Base-by-base conservation (phyloP, 2,329 filamentous ascomycete genomes). In the Sclerotinia minor region DNA sequence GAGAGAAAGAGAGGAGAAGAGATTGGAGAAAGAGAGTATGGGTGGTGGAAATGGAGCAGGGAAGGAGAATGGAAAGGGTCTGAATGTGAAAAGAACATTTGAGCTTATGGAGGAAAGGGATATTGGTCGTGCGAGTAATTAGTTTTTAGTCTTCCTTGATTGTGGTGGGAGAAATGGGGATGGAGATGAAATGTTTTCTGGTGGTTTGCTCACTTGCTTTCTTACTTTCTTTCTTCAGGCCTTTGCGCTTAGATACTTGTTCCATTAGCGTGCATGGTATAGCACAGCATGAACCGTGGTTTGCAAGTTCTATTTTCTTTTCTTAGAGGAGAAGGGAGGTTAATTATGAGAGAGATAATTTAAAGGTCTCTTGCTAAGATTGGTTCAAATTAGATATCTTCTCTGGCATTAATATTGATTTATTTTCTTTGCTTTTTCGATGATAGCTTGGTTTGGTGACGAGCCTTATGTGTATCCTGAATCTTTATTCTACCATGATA, bases 51-150 rank as follows among this genome's bases (percentile, higher is more conserved):
- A 17, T 15, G 8, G 26, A 3, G n/a, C 2, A 26, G 26, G 1
- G 24, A 17, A 44, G n/a, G 5, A 1, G 6, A 19, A 29, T 0
- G 44, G 19, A 1, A 32, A 67, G 47, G 38, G 54, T 8, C 53
- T 67, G 29, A 63, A 41, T 24, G 54, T 65, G 49, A 17, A 49
- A 19, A 38, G n/a, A 41, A 49, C 7, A 2, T 49, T 55, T 35
- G 52, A n/a, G n/a, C 41, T 65, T 47, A 35, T 44, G 50, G 50
- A 65, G 32, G 49, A 26, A 24, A 63, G 26, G 5, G 19, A 41
- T 21, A 45, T 11, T 54, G 19, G 17, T 26, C 21, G 53, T 38
- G 8, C 9, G 19, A 6, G 9, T 54, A n/a, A 15, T 41, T 41
- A n/a, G 38, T 41, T 41, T 15, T 41, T 41, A 41, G 4, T 41